These are phyloP conservation scores for Phytophthora crassamura DNA, from an alignment of 352 stramenopile species.

Conservation along the genomic window DNA sequence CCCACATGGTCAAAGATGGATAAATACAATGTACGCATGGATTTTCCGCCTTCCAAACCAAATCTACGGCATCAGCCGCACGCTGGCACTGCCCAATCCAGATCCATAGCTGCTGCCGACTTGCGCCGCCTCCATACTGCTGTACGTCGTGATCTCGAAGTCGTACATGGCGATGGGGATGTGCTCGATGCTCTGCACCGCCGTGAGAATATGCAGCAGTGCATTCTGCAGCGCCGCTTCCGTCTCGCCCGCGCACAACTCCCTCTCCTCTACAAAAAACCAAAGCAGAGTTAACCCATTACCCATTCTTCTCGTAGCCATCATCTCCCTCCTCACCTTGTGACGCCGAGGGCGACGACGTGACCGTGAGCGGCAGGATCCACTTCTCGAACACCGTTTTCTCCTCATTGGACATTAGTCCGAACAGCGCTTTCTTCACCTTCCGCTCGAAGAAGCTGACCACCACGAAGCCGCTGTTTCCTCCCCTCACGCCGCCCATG, in stretches of 20 bases:
- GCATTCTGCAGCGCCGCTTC: constrained; percentile 71
- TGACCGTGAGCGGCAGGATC: constrained; percentile 74
- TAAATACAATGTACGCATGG: no score
- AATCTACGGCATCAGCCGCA: constrained; percentile 54
- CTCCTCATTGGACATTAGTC: constrained; percentile 87
- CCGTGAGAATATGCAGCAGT: constrained; percentile 76
- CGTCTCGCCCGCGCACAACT: constrained; percentile 61
- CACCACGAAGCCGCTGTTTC: constrained; percentile 56
- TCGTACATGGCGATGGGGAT: constrained; percentile 87
- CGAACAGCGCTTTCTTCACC: constrained; percentile 85
- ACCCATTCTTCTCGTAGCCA: neutral
- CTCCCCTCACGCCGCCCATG: constrained; percentile 26
- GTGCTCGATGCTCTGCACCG: constrained; percentile 82
- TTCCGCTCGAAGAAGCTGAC: constrained; percentile 85
- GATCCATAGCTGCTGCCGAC: constrained; percentile 46
- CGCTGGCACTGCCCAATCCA: constrained; percentile 40
- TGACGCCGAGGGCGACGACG: constrained; percentile 46
- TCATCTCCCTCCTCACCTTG: constrained; percentile 34
- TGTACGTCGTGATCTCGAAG: constrained; percentile 77
- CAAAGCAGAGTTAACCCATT: neutral
- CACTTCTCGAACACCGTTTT: constrained; percentile 89
- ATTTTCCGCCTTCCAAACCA: neutral
- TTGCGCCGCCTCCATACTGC: constrained; percentile 58
- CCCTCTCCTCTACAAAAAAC: constrained; percentile 45
- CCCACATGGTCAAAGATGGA: no score